phyloP scores from a whole-genome alignment of 1,139 yeast genomes.

The Kluyveromyces sp. region DNA sequence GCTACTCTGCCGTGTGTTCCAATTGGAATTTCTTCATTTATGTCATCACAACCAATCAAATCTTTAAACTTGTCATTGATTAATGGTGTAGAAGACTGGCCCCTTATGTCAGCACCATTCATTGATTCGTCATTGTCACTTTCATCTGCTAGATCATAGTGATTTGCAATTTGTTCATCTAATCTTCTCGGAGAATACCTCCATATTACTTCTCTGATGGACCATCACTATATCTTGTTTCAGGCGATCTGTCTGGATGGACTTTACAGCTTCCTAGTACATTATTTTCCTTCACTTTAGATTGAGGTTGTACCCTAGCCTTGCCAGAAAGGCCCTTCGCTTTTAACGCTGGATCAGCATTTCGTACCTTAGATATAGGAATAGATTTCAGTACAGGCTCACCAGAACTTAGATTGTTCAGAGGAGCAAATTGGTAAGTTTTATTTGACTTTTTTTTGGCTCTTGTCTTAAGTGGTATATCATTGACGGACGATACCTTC shows the following conservation, averaged over 20 bases:
- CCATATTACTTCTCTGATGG: slow-evolving; percentile 29
- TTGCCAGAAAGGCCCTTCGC: background rate
- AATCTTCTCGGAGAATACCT: slow-evolving; percentile 20
- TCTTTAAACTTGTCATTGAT: slow-evolving; percentile 21
- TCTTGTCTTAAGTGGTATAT: slow-evolving; percentile 5
- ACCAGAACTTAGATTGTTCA: slow-evolving; percentile 17
- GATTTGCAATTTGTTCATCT: slow-evolving; percentile 3
- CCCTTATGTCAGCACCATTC: slow-evolving; percentile 11
- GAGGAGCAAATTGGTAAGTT: slow-evolving; percentile 26
- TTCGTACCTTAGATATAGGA: slow-evolving; percentile 27
- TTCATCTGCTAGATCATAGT: slow-evolving; percentile 11
- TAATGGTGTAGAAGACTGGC: slow-evolving; percentile 26
- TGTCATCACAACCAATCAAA: slow-evolving; percentile 16
- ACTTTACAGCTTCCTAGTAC: too few relatives aligned
- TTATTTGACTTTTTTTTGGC: slow-evolving; percentile 11
- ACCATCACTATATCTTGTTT: slow-evolving; percentile 8
- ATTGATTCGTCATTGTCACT: slow-evolving; percentile 12
- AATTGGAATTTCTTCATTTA: background rate
- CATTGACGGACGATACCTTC: slow-evolving; percentile 1
- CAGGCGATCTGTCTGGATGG: background rate
- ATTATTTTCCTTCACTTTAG: background rate
- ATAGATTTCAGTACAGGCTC: slow-evolving; percentile 21
- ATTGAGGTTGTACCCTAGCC: background rate
- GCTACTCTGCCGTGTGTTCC: background rate
- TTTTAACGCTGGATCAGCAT: slow-evolving; percentile 11